A percentile compares a stretch with the other conserved stretches of the same genome.
These are phyloP conservation scores for Rhizopus sp. DNA, from an alignment of 371 early-diverging fungal genomes.

Conservation along the genomic window DNA sequence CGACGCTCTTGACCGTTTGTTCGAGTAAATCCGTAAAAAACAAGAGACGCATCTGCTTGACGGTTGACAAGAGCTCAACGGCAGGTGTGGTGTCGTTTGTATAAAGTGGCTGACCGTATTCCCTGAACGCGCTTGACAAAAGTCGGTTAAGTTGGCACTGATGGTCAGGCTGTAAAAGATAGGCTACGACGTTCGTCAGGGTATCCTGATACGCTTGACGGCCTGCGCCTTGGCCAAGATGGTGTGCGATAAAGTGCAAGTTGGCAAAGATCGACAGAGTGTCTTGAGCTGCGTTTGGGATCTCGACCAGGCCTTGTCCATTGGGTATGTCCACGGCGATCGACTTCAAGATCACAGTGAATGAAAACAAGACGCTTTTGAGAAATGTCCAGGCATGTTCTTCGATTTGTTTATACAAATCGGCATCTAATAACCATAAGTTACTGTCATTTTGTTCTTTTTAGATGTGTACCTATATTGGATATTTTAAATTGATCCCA, in stretches of 20 bases:
- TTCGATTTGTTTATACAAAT: constrained; percentile 17
- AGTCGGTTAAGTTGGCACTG: constrained; percentile 38
- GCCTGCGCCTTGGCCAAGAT: constrained; percentile 36
- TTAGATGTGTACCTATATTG: constrained; percentile 4
- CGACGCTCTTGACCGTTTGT: constrained; percentile 49
- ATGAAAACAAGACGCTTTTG: constrained; percentile 47
- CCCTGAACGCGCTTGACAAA: constrained; percentile 35
- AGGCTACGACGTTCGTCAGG: constrained; percentile 45
- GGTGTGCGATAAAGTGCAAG: constrained; percentile 45
- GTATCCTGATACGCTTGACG: constrained; percentile 53
- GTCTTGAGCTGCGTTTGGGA: constrained; percentile 39
- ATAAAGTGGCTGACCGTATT: constrained; percentile 32
- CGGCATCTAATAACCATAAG: too few relatives aligned
- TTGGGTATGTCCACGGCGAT: constrained; percentile 40
- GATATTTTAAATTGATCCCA: constrained; percentile 38
- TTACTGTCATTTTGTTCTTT: not conserved
- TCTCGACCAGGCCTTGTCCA: constrained; percentile 31
- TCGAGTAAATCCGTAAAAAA: constrained; percentile 60
- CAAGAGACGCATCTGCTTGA: constrained; percentile 45
- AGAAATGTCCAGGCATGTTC: constrained; percentile 35
- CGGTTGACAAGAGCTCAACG: constrained; percentile 33
- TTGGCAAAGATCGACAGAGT: constrained; percentile 40
- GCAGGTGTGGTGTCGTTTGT: constrained; percentile 12
- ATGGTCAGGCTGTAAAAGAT: constrained; percentile 36
- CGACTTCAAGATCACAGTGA: constrained; percentile 43